Evolutionary conservation across 192 early-diverging fungal species (phyloP), one percentile per base, ranked within the genome.

Genomic region (Podila epicladia): DNA sequence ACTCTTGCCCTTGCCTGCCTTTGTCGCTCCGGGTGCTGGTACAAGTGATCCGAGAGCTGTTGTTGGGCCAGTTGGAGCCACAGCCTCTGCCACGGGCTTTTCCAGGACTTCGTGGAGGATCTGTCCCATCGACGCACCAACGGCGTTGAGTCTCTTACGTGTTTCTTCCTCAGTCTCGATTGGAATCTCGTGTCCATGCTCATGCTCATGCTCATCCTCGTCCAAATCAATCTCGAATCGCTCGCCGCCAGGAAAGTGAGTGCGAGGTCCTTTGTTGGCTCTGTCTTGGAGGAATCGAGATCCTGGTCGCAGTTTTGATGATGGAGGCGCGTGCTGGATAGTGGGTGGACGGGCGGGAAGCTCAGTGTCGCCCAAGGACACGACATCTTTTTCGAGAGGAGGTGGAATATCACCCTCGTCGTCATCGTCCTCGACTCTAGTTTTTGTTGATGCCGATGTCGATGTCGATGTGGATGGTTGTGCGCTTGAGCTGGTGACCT

Each of bases 91-190:
- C 6, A 69, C 77, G 11, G 77, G 77, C 28, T 80, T 80, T 41
- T 80, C 77, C 8, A 73, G 57, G 26, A 80, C 77, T 38, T 80
- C 77, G 50, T 80, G 49, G n/a, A 80, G 28, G 28, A 80, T 69
- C 45, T 80, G 77, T 26, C 77, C 77, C 67, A 80, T 73, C 20
- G 77, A 80, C 6, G 67, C 59, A 24, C 67, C 71, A 17, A 71
- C 71, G 5, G 32, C 57, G 28, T 35, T 31, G 37, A 80, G 33
- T n/a, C 77, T 62, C 38, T 62, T 62, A 22, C 50, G 58, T 6
- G 77, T 80, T 22, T 80, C 77, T n/a, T 80, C 77, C 55, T 73
- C 71, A 20, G 77, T 80, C 35, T 80, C 75, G 62, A 66, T 7
- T 28, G 24, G 29, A 15, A 58, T 37, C n/a, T 64, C 72, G 20